Base-by-base conservation (phyloP, 108 stramenopile genomes). In the Skeletonema grethae region DNA sequence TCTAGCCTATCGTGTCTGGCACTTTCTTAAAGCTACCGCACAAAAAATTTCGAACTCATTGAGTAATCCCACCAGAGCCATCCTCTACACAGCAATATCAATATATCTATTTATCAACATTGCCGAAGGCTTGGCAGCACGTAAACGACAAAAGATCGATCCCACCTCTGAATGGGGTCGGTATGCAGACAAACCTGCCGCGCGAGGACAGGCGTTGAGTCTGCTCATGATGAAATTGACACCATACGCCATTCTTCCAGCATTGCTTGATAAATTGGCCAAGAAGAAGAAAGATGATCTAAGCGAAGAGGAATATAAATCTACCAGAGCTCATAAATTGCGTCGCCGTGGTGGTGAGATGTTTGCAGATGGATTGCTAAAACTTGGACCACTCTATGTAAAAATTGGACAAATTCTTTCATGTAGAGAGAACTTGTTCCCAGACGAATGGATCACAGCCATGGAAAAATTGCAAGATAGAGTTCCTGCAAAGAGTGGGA, bases 331-430 rank as follows among this genome's bases (percentile, higher is more conserved):
- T 12, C 75, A 73, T 50, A 55, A 63, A 63, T 59, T 77, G 13
- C 74, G 76, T 32, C 64, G 57, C 65, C 45, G 59, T 4, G 82
- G 76, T 11, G 91, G 94, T 25, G 39, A 67, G 3, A 29, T 67
- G 8, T 89, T 95, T 67, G 79, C 94, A 46, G 82, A 92, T 25
- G 82, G 84, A 0, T 77, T 97, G 24, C 73, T 98, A 30, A 79
- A 80, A 38, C 71, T 98, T 13, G 95, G 95, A 57, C 94, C 95
- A 10, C 82, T 95, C 15, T 96, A 93, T 76, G 87, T 90, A 61
- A 98, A 98, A 76, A 82, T 97, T 63, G 97, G 97, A 10, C 97
- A 98, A 75, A 97, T 97, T 31, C 57, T 96, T 8, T 92, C 95
- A 34, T 96, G 94, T 69, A 88, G 94, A 11, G 80, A 90, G 32